Evolutionary conservation across 768 basidiomycete species (phyloP).

Genomic region (Mrakia frigida): DNA sequence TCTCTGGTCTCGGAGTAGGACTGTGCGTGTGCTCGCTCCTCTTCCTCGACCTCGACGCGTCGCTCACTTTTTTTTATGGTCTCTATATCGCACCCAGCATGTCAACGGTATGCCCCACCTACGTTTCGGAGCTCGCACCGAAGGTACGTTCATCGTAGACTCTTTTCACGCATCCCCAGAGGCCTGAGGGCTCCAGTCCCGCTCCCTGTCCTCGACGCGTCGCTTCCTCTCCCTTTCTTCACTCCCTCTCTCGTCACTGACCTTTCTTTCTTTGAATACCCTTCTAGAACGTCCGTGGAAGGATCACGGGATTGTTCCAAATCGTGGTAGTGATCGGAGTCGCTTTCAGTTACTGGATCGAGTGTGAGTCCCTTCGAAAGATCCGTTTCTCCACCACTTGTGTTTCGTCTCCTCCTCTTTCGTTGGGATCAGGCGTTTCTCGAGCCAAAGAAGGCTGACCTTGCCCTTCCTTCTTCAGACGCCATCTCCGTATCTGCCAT

Average conservation of each 20-base stretch:
- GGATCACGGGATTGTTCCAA: constrained; percentile 71
- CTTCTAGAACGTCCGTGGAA: constrained; percentile 70
- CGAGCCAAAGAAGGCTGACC: no score
- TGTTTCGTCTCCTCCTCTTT: no score
- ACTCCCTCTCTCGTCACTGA: neutral
- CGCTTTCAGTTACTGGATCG: constrained; percentile 52
- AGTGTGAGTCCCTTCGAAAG: constrained; percentile 26
- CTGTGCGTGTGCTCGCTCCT: constrained; percentile 41
- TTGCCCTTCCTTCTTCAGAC: neutral
- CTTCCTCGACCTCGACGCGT: no score
- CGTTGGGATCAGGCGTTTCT: no score
- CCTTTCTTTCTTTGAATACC: no score
- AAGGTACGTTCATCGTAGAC: no score
- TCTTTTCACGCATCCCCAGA: no score
- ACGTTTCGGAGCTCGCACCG: constrained; percentile 81
- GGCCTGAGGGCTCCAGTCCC: constrained; percentile 49
- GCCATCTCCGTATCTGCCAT: neutral
- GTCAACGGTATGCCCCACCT: constrained; percentile 71
- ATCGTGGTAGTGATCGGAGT: constrained; percentile 61
- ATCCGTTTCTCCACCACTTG: constrained; percentile 20
- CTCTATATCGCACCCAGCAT: no score
- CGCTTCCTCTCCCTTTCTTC: neutral
- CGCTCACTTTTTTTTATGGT: no score
- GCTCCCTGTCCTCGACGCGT: neutral
- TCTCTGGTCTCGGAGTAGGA: constrained; percentile 78